Conservation (phyloP, 2,329 filamentous ascomycete genomes). For the Fusarium sp. region DNA sequence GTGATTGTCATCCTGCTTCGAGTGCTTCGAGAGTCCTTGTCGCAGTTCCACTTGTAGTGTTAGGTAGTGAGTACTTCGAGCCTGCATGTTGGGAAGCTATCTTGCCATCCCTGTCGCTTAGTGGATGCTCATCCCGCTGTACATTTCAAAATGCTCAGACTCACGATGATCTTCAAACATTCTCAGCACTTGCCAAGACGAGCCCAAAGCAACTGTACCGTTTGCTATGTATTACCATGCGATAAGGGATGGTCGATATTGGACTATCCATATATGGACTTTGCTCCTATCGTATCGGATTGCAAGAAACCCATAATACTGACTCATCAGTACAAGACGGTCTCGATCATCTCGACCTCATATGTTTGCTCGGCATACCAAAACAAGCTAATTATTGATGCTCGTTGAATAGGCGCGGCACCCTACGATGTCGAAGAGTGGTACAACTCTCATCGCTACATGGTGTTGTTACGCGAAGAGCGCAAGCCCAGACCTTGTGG, state of each 20-base stretch:
- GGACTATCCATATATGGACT: constrained; percentile 7
- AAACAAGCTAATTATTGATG: constrained; percentile 5
- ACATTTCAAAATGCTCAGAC: constrained; percentile 40
- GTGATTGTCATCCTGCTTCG: constrained; percentile 51
- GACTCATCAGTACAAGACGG: constrained; percentile 10
- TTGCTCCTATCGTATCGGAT: constrained; percentile 20
- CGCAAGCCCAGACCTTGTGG: constrained; percentile 36
- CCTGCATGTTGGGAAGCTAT: constrained; percentile 30
- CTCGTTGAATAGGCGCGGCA: constrained; percentile 3
- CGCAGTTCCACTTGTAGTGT: constrained; percentile 31
- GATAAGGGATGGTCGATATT: constrained; percentile 14
- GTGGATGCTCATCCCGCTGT: constrained; percentile 43
- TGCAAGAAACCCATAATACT: constrained; percentile 15
- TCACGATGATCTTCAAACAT: constrained; percentile 45
- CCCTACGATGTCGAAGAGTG: constrained; percentile 31
- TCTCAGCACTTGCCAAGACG: constrained; percentile 40
- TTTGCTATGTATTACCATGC: constrained; percentile 25
- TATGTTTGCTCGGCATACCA: neutral
- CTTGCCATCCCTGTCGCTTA: constrained; percentile 27
- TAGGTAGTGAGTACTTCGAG: constrained; percentile 39
- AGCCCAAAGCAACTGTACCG: constrained; percentile 14
- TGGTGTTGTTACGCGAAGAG: constrained; percentile 39
- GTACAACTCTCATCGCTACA: constrained; percentile 18
- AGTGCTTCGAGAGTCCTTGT: constrained; percentile 41
- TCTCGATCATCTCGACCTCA: constrained; percentile 6